Conservation (phyloP, 331 rosid species). For the Spiraea crenata region DNA sequence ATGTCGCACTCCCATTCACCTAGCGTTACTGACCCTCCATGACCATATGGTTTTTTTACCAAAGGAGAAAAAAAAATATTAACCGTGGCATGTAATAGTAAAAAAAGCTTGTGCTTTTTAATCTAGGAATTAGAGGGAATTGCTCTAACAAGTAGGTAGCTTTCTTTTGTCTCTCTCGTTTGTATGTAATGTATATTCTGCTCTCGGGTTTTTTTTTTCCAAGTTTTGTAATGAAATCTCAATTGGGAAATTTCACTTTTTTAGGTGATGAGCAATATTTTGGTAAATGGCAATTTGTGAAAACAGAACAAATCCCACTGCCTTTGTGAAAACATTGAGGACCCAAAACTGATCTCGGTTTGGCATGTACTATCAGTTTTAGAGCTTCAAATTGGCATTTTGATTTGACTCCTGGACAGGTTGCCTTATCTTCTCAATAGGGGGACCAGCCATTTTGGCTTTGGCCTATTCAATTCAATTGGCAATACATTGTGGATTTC, state of each 20-base stretch:
- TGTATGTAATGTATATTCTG: conserved; percentile 48
- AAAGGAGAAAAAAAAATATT: conserved; percentile 3
- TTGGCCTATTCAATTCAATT: neutral
- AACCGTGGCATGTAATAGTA: conserved; percentile 3
- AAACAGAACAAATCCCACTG: neutral
- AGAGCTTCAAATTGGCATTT: no score
- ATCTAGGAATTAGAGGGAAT: conserved; percentile 45
- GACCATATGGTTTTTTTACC: conserved; percentile 27
- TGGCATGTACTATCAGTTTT: no score
- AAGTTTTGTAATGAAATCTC: conserved; percentile 34
- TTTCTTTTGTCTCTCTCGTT: conserved; percentile 18
- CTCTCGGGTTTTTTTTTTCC: conserved; percentile 20
- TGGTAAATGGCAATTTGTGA: neutral
- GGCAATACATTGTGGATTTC: neutral
- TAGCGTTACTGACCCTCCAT: conserved; percentile 20
- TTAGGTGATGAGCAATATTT: neutral
- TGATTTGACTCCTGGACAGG: neutral
- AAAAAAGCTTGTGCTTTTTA: conserved; percentile 24
- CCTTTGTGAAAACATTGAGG: neutral
- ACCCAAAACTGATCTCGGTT: neutral
- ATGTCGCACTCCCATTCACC: conserved; percentile 21
- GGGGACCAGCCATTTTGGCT: no score
- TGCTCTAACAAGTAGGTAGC: conserved; percentile 51
- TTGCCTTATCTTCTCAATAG: neutral
- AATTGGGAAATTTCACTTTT: neutral